Percentiles rank a stretch among this genome's conserved stretches.
These are phyloP conservation scores for Mortierella sp. DNA, from an alignment of 371 early-diverging fungal genomes.

Conservation along the genomic window DNA sequence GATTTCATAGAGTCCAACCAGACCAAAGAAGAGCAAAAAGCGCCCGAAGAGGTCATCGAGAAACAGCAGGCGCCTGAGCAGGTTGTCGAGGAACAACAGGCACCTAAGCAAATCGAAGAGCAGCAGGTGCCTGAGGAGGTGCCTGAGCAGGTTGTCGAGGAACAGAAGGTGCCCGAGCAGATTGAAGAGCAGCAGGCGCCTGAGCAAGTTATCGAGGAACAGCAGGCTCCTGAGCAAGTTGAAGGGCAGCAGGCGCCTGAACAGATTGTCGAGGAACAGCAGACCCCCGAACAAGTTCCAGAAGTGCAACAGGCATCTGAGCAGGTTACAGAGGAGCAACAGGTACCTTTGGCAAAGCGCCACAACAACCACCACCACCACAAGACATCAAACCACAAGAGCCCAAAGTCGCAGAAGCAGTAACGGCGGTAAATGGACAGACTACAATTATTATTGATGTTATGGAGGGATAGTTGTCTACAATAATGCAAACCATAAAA, in stretches of 20 bases:
- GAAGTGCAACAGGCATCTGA: background rate
- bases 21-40: background rate
- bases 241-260: background rate
- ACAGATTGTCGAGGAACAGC: background rate
- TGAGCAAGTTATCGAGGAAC: background rate
- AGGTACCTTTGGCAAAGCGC: background rate
- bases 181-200: background rate
- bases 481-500: background rate
- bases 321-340: background rate
- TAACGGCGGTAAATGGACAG: background rate
- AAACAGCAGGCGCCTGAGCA: background rate
- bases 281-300: background rate
- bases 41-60: background rate
- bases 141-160: background rate
- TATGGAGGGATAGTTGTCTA: background rate
- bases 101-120: background rate
- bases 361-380: conserved; percentile 4
- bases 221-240: background rate
- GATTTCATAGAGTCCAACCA: background rate
- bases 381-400: background rate
- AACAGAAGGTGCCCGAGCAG: background rate
- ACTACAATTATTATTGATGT: background rate
- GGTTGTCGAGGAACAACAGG: background rate
- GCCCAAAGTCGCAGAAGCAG: background rate
- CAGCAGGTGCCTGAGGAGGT: background rate